phyloP scores from a whole-genome alignment of 768 basidiomycete species.

The Russula foetens region DNA sequence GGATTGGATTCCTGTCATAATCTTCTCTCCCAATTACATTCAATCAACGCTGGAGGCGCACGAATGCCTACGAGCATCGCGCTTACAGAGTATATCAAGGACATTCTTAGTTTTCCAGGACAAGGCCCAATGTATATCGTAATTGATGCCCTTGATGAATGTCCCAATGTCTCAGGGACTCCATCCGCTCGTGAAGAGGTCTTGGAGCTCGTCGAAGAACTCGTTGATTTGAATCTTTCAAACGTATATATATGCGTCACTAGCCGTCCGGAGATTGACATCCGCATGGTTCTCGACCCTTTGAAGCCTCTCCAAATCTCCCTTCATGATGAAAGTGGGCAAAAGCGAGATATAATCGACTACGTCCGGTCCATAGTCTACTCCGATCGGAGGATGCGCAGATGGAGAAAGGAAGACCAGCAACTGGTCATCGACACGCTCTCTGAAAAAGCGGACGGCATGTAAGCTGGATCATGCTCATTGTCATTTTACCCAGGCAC shows the following conservation, averaged over 20 bases:
- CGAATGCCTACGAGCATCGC: background rate
- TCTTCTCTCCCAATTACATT: background rate
- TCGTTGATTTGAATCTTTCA: background rate
- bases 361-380: background rate
- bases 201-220: background rate
- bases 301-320: background rate
- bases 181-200: background rate
- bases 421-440: background rate
- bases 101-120: background rate
- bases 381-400: background rate
- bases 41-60: background rate
- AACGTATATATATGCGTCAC: background rate
- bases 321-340: background rate
- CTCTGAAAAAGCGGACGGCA: conserved; percentile 2
- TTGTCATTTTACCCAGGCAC: fast-evolving
- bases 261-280: background rate
- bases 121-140: background rate
- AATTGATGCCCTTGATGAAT: conserved; percentile 1
- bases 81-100: background rate
- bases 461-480: background rate
- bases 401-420: background rate
- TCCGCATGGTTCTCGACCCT: background rate
- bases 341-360: background rate
- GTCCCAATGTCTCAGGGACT: background rate
- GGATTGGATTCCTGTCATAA: background rate